Base-by-base conservation (phyloP, 768 basidiomycete species). In the Polyporus arcularius region DNA sequence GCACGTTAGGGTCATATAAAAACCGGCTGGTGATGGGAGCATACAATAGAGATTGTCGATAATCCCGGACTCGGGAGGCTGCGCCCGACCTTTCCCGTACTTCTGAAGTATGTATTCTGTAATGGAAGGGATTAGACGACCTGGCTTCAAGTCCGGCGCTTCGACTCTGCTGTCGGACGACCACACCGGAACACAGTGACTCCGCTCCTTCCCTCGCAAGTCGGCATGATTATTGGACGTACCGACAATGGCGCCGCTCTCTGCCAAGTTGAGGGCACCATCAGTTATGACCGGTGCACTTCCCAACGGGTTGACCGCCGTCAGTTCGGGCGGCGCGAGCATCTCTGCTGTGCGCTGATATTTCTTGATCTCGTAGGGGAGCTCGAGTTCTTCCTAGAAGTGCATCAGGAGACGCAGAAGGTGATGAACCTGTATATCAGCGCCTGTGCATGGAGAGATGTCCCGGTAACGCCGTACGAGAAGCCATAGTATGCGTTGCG, bases 401-500 rank as follows among this genome's bases (percentile, higher is more conserved):
- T 35, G 53, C 42, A 46, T 52, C 40, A 30, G 16, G 38, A 46
- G 32, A 11, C 48, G 32, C 12, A 40, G 18, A 5, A 11, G 31
- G 21, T 42, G 39, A 55, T 28, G 26, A 48, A 48, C 43, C 21
- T 18, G 38, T 32, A n/a, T 38, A 30, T 52, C 21, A 52, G 50
- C 50, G 50, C 31, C 32, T 8, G 16, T 35, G 51, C 30, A 31
- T 52, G 35, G 7, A 21, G 12, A 10, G 15, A 28, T 35, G 4
- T 38, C 7, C 28, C 15, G 38, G 28, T 11, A 21, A 14, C 12
- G 4, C 55, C 68, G 43, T 18, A 77, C 76, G 61, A 78, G 66
- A 38, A 83, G 70, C 81, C 81, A 84, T 14, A 82, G 71, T 47
- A 84, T 70, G 21, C 81, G 73, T 61, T 80, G 80, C 6, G 82